These are phyloP conservation scores for Venturia oleaginea DNA, from an alignment of 2,329 filamentous ascomycete species.

Conservation along the genomic window DNA sequence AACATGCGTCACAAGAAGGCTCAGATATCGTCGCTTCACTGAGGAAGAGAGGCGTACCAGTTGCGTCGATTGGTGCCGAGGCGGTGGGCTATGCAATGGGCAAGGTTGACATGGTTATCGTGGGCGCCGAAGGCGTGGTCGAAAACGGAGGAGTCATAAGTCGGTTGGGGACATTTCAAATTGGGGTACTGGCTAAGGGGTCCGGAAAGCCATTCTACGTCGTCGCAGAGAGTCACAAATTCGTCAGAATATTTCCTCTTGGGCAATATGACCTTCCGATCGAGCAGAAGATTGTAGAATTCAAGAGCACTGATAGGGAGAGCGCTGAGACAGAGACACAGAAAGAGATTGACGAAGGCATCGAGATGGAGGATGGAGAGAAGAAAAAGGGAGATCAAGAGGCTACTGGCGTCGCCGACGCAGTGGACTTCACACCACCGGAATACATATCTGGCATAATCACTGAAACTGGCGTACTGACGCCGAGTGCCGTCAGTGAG, in stretches of 20 bases:
- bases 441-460: conserved; percentile 63
- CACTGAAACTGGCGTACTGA: conserved; percentile 64
- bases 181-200: conserved; percentile 69
- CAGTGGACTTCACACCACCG: conserved; percentile 67
- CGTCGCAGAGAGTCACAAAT: conserved; percentile 93
- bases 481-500: conserved; percentile 61
- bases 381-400: conserved; percentile 16
- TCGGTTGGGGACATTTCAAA: conserved; percentile 76
- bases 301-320: conserved; percentile 42
- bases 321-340: conserved; percentile 11
- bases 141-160: conserved; percentile 92
- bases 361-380: conserved; percentile 12
- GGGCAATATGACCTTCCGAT: conserved; percentile 75
- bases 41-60: conserved; percentile 65
- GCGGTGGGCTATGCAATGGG: conserved; percentile 72
- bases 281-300: conserved; percentile 68
- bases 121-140: conserved; percentile 73
- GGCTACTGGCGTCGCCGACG: conserved; percentile 29
- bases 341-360: conserved; percentile 12
- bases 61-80: conserved; percentile 69
- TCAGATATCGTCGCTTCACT: conserved; percentile 62
- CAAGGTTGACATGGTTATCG: conserved; percentile 60
- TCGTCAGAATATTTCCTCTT: conserved; percentile 77
- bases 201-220: conserved; percentile 77
- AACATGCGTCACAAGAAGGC: conserved; percentile 44